A percentile compares a stretch with the other conserved stretches of the same genome.
Conservation (phyloP, 345 rosid genomes). For the Moricandia moricandioides region DNA sequence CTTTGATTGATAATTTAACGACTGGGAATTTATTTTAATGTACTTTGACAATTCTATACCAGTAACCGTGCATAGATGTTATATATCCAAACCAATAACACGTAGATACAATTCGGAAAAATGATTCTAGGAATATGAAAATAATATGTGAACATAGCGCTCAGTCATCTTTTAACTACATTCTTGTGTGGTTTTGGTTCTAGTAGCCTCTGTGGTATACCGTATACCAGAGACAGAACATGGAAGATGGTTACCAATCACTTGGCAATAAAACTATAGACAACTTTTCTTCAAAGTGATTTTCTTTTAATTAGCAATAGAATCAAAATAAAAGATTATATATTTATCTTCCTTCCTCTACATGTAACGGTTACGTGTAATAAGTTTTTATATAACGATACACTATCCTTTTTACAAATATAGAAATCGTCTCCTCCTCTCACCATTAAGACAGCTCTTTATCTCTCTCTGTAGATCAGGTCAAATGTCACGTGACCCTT, state of each 20-base stretch:
- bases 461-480: slow-evolving; percentile 14
- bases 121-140: not conserved
- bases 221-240: slow-evolving; percentile 29
- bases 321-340: not conserved
- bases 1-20: not conserved
- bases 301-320: not conserved
- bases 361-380: slow-evolving; percentile 19
- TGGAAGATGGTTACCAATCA: slow-evolving; percentile 45
- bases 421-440: not conserved
- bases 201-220: slow-evolving; percentile 26
- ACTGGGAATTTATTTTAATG: not conserved
- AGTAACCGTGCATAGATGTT: not conserved
- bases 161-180: not conserved
- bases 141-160: not conserved
- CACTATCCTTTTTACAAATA: slow-evolving; percentile 1
- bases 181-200: slow-evolving; percentile 19
- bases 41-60: not conserved
- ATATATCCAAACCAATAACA: not conserved
- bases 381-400: not conserved
- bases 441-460: not conserved
- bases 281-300: not conserved
- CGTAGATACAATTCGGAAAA: not conserved
- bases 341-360: not conserved
- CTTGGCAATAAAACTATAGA: slow-evolving; percentile 23
- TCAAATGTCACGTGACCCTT: slow-evolving; percentile 32